Evolutionary conservation across 2,329 filamentous ascomycete genomes (phyloP).

Genomic region (Neocucurbitaria cava): DNA sequence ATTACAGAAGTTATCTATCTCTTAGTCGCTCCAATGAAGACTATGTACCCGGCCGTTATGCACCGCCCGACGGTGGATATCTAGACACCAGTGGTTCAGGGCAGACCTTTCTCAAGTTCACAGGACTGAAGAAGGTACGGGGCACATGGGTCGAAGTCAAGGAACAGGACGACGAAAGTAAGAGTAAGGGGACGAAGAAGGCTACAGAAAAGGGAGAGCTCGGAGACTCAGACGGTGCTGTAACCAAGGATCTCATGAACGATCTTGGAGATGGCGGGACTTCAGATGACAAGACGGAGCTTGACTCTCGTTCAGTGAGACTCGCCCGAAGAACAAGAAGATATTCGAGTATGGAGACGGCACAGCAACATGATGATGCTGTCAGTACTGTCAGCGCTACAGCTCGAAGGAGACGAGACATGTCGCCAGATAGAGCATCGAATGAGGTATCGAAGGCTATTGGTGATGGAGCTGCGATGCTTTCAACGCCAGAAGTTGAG

Average conservation of each 20-base stretch:
- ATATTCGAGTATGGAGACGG: background rate
- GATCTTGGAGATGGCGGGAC: background rate
- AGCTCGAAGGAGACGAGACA: constrained; percentile 1
- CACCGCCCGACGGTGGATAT: constrained; percentile 31
- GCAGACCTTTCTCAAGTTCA: constrained; percentile 30
- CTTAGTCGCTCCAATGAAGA: constrained; percentile 23
- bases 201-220: constrained; percentile 1
- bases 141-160: constrained; percentile 30
- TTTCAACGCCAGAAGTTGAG: background rate
- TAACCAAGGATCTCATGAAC: background rate
- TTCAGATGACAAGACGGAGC: background rate
- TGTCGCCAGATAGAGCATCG: background rate
- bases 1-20: constrained; percentile 21
- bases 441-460: background rate
- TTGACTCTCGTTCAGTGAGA: constrained; percentile 11
- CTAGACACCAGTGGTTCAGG: constrained; percentile 37
- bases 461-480: background rate
- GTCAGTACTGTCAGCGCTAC: background rate
- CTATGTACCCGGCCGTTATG: constrained; percentile 37
- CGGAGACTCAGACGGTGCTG: background rate
- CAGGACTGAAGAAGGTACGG: constrained; percentile 30
- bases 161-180: constrained; percentile 19
- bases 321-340: constrained; percentile 11
- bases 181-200: constrained; percentile 1
- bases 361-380: background rate